Base-by-base conservation (phyloP, 495 filamentous ascomycete genomes). In the Tuber aestivum region DNA sequence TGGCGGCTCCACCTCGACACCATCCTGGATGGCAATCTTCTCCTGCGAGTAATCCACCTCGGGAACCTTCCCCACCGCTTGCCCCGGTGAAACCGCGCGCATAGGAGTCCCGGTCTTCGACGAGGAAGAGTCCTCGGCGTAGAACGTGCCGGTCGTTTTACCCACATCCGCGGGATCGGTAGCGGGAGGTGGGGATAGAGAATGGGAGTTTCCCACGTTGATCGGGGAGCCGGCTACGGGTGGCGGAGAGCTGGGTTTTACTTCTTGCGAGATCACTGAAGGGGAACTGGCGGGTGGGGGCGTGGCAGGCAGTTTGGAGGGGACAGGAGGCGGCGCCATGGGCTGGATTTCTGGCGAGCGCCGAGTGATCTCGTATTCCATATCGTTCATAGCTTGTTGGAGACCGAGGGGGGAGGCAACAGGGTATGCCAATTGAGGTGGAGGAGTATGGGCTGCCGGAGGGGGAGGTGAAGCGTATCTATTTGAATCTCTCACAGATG, bases 21-120 rank as follows among this genome's bases (percentile, higher is more conserved):
- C 78, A n/a, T 79, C 69, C 37, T 79, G 78, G 41, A 79, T 71
- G 14, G 78, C 78, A 70, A 79, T 79, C 73, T 79, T 79, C 73
- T 79, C 78, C n/a, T 77, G 78, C 32, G 78, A 79, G 40, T 70
- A 79, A 79, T 79, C 78, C 38, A 79, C 69, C 5, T 37, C 50
- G 32, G 27, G 56, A 41, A 35, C 77, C 68, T 23, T 76, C 71
- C 35, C 42, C 56, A 27, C 70, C 44, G 10, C 44, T 7, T 40
- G 56, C 12, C 27, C 56, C 16, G 56, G 56, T 5, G 14, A 65
- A 65, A 20, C 56, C 27, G 56, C 56, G 27, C 56, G 56, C 56
- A 27, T 65, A 27, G 56, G 56, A 6, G 56, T 65, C 7, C 32
- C 56, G 32, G 16, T 14, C 56, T 35, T 65, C 12, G 56, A 65